Evolutionary conservation across 1,284 basidiomycete species (phyloP).

Genomic region (Amylostereum chailletii): DNA sequence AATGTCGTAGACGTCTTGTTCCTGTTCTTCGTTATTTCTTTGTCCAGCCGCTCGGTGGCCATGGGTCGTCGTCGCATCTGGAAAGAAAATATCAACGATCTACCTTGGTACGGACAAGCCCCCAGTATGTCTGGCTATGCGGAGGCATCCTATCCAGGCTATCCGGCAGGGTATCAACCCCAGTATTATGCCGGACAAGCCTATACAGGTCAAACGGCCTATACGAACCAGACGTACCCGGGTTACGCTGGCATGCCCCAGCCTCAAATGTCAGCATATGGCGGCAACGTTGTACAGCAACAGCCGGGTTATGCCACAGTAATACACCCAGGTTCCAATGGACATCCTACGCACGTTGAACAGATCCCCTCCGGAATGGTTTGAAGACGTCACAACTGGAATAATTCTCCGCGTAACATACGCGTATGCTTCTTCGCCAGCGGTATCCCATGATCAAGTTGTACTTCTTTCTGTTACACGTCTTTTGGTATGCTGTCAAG

Average conservation of each 20-base stretch:
- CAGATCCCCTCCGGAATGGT: neutral
- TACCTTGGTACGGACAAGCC: conserved; percentile 11
- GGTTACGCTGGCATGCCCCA: too few species aligned
- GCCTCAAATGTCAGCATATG: neutral
- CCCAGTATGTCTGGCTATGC: conserved; percentile 8
- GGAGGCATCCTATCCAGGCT: conserved; percentile 4
- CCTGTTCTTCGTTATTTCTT: conserved; percentile 4
- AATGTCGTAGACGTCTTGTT: conserved; percentile 5
- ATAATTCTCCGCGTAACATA: neutral
- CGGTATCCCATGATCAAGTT: too few species aligned
- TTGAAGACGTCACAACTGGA: neutral
- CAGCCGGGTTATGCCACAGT: conserved; percentile 5
- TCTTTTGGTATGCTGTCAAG: too few species aligned
- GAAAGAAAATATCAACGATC: conserved; percentile 8
- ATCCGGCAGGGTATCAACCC: neutral
- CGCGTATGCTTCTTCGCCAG: too few species aligned
- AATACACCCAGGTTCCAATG: conserved; percentile 7
- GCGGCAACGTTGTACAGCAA: conserved; percentile 4
- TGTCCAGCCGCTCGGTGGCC: conserved; percentile 7
- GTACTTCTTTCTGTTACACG: too few species aligned
- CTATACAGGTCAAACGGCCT: too few species aligned
- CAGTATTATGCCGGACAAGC: neutral
- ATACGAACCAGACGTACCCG: too few species aligned
- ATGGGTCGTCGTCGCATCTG: conserved; percentile 8
- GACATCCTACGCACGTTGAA: conserved; percentile 1